These are phyloP conservation scores for Podila horticola DNA, from an alignment of 192 early-diverging fungal genomes.

Conservation along the genomic window DNA sequence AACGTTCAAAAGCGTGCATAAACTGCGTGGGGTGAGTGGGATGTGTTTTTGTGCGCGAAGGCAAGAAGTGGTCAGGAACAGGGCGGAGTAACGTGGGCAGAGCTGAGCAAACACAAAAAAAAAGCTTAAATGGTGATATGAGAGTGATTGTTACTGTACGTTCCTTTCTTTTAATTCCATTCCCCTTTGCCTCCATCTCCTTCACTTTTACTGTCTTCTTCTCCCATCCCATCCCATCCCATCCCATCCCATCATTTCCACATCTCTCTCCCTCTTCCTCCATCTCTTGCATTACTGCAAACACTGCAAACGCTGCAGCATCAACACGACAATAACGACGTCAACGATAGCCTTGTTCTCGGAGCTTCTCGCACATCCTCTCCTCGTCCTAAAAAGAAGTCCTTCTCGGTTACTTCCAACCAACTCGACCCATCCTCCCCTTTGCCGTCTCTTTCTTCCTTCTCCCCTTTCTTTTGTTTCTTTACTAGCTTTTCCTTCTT, in stretches of 20 bases:
- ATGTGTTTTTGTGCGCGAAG: too few relatives aligned
- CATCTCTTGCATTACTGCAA: neutral
- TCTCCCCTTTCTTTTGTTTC: neutral
- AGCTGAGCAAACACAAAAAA: neutral
- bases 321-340: neutral
- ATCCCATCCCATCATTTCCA: neutral
- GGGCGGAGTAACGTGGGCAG: too few relatives aligned
- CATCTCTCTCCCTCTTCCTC: neutral
- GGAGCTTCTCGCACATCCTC: neutral
- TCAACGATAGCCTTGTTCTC: neutral
- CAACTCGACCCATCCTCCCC: neutral
- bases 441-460: neutral
- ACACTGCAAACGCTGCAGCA: too few relatives aligned
- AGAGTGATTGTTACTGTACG: neutral
- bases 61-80: too few relatives aligned
- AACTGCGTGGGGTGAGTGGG: too few relatives aligned
- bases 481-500: too few relatives aligned
- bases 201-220: neutral
- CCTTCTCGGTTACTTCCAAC: too few relatives aligned
- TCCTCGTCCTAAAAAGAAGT: too few relatives aligned
- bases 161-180: too few relatives aligned
- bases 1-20: too few relatives aligned
- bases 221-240: neutral
- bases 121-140: too few relatives aligned
- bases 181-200: neutral